Conservation (phyloP, 345 rosid genomes). For the Heritiera fomes region DNA sequence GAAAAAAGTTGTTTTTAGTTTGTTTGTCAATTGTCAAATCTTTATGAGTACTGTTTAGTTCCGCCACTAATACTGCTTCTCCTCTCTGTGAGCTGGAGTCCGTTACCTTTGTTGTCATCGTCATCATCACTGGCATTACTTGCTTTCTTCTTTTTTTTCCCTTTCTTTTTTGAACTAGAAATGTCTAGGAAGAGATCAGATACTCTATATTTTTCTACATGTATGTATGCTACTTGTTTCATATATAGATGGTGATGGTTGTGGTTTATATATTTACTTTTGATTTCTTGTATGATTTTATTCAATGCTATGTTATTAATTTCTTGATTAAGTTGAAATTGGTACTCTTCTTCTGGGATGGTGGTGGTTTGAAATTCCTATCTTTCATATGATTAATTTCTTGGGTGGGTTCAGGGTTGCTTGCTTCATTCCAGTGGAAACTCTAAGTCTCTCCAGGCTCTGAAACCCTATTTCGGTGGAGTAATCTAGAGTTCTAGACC, state of each 20-base stretch:
- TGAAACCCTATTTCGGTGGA: background rate
- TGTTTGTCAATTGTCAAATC: background rate
- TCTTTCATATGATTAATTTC: background rate
- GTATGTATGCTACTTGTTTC: constrained; percentile 16
- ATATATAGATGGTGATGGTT: constrained; percentile 19
- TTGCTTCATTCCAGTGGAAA: background rate
- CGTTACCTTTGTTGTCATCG: constrained; percentile 4
- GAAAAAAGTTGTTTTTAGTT: background rate
- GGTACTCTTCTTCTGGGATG: background rate
- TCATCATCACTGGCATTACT: constrained; percentile 6
- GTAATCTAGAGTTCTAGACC: background rate
- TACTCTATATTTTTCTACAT: constrained; percentile 15
- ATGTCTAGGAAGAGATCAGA: constrained; percentile 17
- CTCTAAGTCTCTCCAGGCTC: background rate
- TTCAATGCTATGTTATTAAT: background rate
- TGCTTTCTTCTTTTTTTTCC: no score
- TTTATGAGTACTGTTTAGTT: background rate
- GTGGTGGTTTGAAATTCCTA: no score
- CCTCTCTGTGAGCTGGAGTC: background rate
- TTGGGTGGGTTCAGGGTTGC: background rate
- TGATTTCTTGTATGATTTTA: background rate
- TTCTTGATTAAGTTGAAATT: background rate
- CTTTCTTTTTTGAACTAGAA: constrained; percentile 17
- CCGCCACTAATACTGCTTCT: constrained; percentile 16
- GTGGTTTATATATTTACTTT: constrained; percentile 13